A percentile compares a stretch with the other conserved stretches of the same genome.
Evolutionary conservation across 139 green algal genomes (phyloP).

Genomic region (Chlorella ohadii): DNA sequence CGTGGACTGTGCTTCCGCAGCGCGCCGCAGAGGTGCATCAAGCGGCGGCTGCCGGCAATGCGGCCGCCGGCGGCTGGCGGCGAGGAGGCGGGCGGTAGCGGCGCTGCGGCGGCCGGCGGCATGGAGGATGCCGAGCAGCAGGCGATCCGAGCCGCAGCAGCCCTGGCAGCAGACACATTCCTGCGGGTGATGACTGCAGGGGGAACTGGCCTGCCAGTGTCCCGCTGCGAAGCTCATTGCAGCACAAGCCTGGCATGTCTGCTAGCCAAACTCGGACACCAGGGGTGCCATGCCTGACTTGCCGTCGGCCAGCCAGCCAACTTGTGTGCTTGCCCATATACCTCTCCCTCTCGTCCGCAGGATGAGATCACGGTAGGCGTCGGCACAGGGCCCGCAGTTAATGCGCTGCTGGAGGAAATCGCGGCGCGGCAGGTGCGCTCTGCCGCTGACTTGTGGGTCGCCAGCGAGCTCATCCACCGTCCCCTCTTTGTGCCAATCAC

Average conservation of each 20-base stretch:
- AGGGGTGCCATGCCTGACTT: too few species aligned
- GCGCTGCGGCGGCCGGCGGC: neutral
- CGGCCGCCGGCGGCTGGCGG: neutral
- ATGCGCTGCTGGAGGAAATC: conserved; percentile 23
- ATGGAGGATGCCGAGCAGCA: neutral
- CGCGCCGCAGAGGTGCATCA: neutral
- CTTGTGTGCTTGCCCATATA: too few species aligned
- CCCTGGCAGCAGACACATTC: conserved; percentile 15
- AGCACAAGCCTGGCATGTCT: too few species aligned
- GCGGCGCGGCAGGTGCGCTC: neutral
- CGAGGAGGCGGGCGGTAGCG: neutral
- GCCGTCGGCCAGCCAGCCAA: too few species aligned
- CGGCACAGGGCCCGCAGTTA: conserved; percentile 4
- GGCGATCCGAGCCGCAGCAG: neutral
- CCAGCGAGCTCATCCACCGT: too few species aligned
- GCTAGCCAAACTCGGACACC: too few species aligned
- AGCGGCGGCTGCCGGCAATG: neutral
- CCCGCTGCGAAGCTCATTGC: too few species aligned
- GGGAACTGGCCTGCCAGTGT: too few species aligned
- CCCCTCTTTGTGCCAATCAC: too few species aligned
- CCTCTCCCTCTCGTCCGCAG: too few species aligned
- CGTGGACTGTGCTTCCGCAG: neutral
- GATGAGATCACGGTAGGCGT: conserved; percentile 26
- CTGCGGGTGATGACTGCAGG: neutral
- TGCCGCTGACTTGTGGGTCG: too few species aligned